phyloP scores from a whole-genome alignment of 1,284 basidiomycete genomes.

The Porodaedalea pini region DNA sequence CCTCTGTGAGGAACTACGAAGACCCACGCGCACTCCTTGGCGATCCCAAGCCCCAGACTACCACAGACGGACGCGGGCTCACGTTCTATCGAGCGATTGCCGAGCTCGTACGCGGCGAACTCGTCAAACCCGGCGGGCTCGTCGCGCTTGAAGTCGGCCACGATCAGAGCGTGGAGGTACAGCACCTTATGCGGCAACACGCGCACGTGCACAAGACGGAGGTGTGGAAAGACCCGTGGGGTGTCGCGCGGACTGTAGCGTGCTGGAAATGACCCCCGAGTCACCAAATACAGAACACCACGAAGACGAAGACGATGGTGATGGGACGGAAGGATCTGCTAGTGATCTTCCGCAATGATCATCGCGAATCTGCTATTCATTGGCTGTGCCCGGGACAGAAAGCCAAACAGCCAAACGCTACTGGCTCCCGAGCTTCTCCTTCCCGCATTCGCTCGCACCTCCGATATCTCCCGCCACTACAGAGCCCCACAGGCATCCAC shows the following conservation, averaged over 20 bases:
- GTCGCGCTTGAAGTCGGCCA: conserved; percentile 81
- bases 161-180: conserved; percentile 64
- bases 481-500: neutral
- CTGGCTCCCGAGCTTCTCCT: conserved; percentile 4
- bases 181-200: conserved; percentile 48
- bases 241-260: conserved; percentile 60
- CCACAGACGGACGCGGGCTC: conserved; percentile 49
- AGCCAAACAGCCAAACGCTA: conserved; percentile 3
- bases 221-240: conserved; percentile 79
- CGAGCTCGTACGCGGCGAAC: conserved; percentile 48
- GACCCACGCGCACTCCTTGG: conserved; percentile 79
- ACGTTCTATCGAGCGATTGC: conserved; percentile 77
- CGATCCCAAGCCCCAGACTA: conserved; percentile 39
- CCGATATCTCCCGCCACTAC: conserved; percentile 8
- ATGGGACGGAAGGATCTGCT: conserved; percentile 2
- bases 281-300: neutral
- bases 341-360: neutral
- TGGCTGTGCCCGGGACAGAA: conserved; percentile 23
- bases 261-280: conserved; percentile 32
- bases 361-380: neutral
- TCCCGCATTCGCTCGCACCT: neutral
- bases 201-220: conserved; percentile 47
- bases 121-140: conserved; percentile 44
- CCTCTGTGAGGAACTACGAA: conserved; percentile 74
- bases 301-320: neutral